phyloP scores from a whole-genome alignment of 2,329 filamentous ascomycete species.

The Microsporum canis region DNA sequence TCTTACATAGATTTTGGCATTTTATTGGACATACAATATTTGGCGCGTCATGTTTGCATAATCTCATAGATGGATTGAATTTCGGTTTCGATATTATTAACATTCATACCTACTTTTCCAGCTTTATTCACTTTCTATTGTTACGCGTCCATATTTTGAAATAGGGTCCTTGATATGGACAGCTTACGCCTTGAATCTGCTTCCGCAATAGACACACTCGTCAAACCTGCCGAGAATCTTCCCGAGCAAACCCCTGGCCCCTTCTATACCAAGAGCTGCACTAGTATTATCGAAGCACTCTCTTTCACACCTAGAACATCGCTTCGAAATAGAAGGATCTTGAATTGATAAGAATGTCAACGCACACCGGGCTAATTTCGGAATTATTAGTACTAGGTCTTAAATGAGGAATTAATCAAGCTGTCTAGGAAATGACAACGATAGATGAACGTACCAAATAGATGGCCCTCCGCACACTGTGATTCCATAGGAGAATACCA shows the following conservation, averaged over 20 bases:
- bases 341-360: slow-evolving; percentile 47
- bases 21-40: neutral
- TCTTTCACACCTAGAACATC: slow-evolving; percentile 44
- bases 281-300: slow-evolving; percentile 20
- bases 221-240: slow-evolving; percentile 11
- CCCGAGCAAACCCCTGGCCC: slow-evolving; percentile 1
- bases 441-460: slow-evolving; percentile 33
- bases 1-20: neutral
- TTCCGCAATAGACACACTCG: slow-evolving; percentile 14
- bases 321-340: slow-evolving; percentile 42
- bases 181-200: slow-evolving; percentile 9
- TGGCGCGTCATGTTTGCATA: neutral
- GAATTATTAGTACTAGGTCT: neutral
- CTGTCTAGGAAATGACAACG: neutral
- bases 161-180: neutral
- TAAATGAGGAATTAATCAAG: neutral
- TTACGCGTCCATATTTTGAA: neutral
- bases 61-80: neutral
- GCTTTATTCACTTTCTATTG: neutral
- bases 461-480: slow-evolving; percentile 41
- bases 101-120: neutral
- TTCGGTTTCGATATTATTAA: neutral
- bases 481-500: slow-evolving; percentile 40
- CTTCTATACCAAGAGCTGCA: neutral
- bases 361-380: slow-evolving; percentile 38